Percentiles rank a stretch among this genome's conserved stretches.
phyloP scores from a whole-genome alignment of 768 basidiomycete genomes.

The Termitomyces sp. region DNA sequence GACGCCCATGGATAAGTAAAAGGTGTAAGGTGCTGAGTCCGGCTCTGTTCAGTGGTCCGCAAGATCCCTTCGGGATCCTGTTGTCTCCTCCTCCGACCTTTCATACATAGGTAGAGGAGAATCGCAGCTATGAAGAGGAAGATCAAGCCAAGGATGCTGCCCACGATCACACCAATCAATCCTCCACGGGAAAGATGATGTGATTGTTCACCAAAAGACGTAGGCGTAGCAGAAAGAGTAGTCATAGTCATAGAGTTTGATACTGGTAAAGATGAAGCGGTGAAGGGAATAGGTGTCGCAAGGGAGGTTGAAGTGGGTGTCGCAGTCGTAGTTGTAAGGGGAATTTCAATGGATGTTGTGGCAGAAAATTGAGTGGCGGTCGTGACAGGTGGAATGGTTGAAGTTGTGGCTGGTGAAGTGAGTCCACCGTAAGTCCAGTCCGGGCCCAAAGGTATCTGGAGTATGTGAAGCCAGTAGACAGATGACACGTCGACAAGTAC shows the following conservation, averaged over 20 bases:
- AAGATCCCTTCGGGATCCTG: slow-evolving; percentile 13
- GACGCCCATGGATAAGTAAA: background rate
- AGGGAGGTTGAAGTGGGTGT: slow-evolving; percentile 25
- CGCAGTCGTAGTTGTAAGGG: slow-evolving; percentile 24
- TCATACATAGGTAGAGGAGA: slow-evolving; percentile 39
- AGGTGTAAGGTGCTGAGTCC: background rate
- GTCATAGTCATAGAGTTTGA: slow-evolving; percentile 18
- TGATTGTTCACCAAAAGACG: slow-evolving; percentile 6
- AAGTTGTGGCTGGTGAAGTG: slow-evolving; percentile 52
- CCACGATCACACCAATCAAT: slow-evolving; percentile 55
- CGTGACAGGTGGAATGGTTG: slow-evolving; percentile 12
- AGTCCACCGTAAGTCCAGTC: slow-evolving; percentile 73
- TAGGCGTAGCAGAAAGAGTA: slow-evolving; percentile 3
- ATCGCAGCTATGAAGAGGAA: slow-evolving; percentile 50
- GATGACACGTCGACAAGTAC: background rate
- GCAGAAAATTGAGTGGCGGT: slow-evolving; percentile 18
- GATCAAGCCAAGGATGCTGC: slow-evolving; percentile 54
- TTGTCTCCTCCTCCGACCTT: slow-evolving; percentile 41
- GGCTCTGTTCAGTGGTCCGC: background rate
- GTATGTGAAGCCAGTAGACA: background rate
- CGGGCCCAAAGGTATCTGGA: slow-evolving; percentile 71
- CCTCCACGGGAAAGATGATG: slow-evolving; percentile 31
- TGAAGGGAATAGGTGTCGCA: slow-evolving; percentile 26
- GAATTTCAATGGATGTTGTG: slow-evolving; percentile 16
- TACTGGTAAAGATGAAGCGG: slow-evolving; percentile 20